Evolutionary conservation across 306 rosid genomes (phyloP).

Genomic region (Malus asiatica): DNA sequence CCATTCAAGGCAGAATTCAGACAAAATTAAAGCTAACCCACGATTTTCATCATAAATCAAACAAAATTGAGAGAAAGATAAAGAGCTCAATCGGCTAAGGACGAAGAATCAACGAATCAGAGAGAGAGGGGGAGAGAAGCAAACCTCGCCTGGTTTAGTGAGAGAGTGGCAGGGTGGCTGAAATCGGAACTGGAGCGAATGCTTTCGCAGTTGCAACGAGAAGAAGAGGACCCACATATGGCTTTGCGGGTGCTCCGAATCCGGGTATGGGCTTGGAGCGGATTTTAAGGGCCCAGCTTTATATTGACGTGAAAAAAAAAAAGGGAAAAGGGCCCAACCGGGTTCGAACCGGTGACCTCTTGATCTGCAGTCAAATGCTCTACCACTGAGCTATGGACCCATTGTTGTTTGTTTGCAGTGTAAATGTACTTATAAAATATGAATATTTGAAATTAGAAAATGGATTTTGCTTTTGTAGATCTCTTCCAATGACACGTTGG

Average conservation of each 20-base stretch:
- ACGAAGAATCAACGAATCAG: background rate
- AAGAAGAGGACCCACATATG: background rate
- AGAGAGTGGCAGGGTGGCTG: background rate
- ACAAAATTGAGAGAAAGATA: background rate
- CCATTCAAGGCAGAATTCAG: background rate
- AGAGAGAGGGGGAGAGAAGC: background rate
- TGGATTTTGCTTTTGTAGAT: background rate
- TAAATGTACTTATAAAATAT: rapidly evolving
- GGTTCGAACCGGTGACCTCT: constrained; percentile 71
- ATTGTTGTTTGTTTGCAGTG: rapidly evolving
- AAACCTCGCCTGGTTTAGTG: background rate
- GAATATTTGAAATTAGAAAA: background rate
- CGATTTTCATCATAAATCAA: background rate
- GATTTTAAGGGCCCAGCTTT: background rate
- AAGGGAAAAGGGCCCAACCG: constrained; percentile 32
- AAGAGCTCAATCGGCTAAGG: background rate
- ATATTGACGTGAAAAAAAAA: background rate
- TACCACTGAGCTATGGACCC: constrained; percentile 75
- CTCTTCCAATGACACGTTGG: constrained; percentile 14
- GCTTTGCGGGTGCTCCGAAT: background rate
- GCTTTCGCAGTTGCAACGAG: background rate
- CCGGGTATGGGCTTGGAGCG: background rate
- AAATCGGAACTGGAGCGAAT: background rate
- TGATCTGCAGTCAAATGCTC: constrained; percentile 76
- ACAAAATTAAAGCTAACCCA: background rate